Evolutionary conservation across 768 basidiomycete genomes (phyloP).

Genomic region (Tephrocybe sp.): DNA sequence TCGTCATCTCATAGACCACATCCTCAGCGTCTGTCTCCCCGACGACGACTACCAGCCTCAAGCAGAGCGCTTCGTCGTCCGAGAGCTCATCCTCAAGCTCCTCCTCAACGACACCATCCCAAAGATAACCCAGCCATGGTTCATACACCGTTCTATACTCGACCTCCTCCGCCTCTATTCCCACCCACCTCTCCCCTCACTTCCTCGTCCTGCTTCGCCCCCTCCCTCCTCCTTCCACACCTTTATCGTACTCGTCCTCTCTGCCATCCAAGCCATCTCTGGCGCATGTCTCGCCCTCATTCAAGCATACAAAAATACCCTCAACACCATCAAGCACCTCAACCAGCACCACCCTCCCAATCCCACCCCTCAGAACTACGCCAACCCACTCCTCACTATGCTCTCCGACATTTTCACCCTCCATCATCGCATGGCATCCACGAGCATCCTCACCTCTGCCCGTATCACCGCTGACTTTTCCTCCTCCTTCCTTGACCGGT

Average conservation of each 20-base stretch:
- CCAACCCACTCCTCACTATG: slow-evolving; percentile 43
- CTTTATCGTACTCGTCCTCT: slow-evolving; percentile 69
- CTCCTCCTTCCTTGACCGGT: slow-evolving; percentile 63
- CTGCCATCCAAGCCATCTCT: slow-evolving; percentile 71
- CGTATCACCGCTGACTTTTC: slow-evolving; percentile 48
- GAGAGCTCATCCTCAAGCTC: slow-evolving; percentile 82
- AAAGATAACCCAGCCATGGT: slow-evolving; percentile 86
- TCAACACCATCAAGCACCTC: slow-evolving; percentile 65
- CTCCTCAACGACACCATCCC: slow-evolving; percentile 69
- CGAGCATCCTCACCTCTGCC: slow-evolving; percentile 43
- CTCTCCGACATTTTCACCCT: slow-evolving; percentile 50
- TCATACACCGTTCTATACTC: slow-evolving; percentile 71
- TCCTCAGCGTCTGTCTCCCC: slow-evolving; percentile 75
- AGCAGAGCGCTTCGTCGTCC: slow-evolving; percentile 76
- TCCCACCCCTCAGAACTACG: slow-evolving; percentile 34
- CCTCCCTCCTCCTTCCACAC: slow-evolving; percentile 38
- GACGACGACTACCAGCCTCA: slow-evolving; percentile 77
- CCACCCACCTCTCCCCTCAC: slow-evolving; percentile 17
- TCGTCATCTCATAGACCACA: slow-evolving; percentile 73
- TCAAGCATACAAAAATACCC: slow-evolving; percentile 63
- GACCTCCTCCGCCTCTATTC: slow-evolving; percentile 56
- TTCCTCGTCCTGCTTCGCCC: slow-evolving; percentile 26
- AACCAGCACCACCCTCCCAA: slow-evolving; percentile 40
- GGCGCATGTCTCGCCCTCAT: slow-evolving; percentile 68
- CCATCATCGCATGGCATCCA: slow-evolving; percentile 47